phyloP scores from a whole-genome alignment of 495 filamentous ascomycete species.

The Bacidia rubella region DNA sequence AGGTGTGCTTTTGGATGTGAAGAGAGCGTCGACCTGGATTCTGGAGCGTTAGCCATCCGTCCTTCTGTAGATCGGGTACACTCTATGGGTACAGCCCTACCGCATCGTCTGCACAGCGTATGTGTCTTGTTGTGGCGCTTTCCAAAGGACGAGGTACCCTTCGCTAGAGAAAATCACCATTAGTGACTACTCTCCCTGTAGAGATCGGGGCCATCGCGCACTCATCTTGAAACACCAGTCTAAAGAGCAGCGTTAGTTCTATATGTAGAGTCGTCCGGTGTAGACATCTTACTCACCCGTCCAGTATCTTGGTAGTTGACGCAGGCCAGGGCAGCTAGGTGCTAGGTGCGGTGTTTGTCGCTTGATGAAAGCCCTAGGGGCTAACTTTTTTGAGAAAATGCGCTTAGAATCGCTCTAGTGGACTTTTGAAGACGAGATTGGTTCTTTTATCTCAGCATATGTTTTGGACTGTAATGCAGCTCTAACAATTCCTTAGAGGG shows the following conservation, averaged over 20 bases:
- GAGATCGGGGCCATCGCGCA: constrained; percentile 27
- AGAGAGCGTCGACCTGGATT: constrained; percentile 75
- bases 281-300: neutral
- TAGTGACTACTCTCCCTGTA: neutral
- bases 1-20: constrained; percentile 99
- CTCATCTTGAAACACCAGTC: constrained; percentile 54
- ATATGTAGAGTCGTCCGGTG: too few species aligned
- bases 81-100: constrained; percentile 37
- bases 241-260: constrained; percentile 7
- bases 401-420: too few species aligned
- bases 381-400: too few species aligned
- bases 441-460: too few species aligned
- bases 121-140: constrained; percentile 99
- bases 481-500: too few species aligned
- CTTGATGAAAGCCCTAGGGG: too few species aligned
- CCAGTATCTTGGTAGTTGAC: neutral
- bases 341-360: too few species aligned
- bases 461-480: too few species aligned
- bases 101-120: constrained; percentile 98
- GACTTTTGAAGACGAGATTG: too few species aligned
- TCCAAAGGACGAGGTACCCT: constrained; percentile 95
- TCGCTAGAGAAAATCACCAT: constrained; percentile 37
- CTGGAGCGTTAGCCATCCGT: neutral
- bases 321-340: too few species aligned
- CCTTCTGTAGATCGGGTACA: neutral